A percentile compares a stretch with the other conserved stretches of the same genome.
Evolutionary conservation across 2,329 filamentous ascomycete species (phyloP).

Genomic region (Neobulgaria alba): DNA sequence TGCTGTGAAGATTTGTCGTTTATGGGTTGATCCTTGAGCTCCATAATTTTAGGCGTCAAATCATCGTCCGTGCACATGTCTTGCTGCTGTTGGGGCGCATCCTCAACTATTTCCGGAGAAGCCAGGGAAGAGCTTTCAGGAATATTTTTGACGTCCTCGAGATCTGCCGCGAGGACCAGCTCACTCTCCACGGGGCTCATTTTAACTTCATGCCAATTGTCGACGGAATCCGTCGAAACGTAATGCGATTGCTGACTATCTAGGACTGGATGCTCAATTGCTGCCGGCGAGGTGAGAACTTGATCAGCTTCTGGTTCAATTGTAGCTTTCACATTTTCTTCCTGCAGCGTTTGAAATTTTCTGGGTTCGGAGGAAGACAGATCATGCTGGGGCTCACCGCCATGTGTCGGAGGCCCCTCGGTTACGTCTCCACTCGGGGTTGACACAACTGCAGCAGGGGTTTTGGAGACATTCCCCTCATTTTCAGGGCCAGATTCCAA

Average conservation of each 20-base stretch:
- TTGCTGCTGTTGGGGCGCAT: neutral
- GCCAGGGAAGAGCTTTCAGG: neutral
- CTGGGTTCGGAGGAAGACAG: neutral
- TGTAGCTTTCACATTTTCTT: neutral
- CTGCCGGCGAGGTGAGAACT: neutral
- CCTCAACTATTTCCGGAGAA: neutral
- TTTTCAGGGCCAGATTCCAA: neutral
- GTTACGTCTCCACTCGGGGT: neutral
- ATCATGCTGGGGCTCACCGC: neutral
- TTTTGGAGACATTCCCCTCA: neutral
- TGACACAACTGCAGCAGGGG: neutral
- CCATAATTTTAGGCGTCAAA: neutral
- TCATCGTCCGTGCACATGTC: neutral
- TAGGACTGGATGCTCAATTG: neutral
- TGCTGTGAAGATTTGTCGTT: neutral
- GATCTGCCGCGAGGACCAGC: neutral
- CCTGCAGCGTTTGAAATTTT: neutral
- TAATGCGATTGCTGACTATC: neutral
- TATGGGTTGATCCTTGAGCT: neutral
- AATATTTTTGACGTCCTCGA: neutral
- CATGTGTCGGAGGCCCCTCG: neutral
- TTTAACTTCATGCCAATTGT: neutral
- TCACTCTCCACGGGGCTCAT: neutral
- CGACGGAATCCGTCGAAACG: neutral
- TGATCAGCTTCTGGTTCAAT: neutral